Evolutionary conservation across 2,329 filamentous ascomycete species (phyloP).

Genomic region (Fusarium chuoi): DNA sequence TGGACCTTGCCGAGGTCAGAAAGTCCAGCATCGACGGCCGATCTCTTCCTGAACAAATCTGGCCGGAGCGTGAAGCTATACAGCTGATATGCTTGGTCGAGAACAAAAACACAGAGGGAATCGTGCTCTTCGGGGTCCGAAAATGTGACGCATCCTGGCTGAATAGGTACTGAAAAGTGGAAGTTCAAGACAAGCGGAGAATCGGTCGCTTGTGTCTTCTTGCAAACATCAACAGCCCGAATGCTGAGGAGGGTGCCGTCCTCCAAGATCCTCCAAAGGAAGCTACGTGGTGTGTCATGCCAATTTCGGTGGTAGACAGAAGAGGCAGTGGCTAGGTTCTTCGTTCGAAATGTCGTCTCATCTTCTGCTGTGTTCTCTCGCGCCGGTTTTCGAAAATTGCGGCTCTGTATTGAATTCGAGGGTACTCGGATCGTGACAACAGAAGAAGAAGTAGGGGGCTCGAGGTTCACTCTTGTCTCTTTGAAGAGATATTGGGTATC

Average conservation of each 20-base stretch:
- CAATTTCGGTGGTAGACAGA: constrained; percentile 86
- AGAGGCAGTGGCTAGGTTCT: constrained; percentile 79
- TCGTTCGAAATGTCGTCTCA: constrained; percentile 77
- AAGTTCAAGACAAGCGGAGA: constrained; percentile 81
- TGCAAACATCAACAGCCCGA: constrained; percentile 83
- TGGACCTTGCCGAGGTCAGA: constrained; percentile 81
- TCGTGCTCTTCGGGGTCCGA: constrained; percentile 83
- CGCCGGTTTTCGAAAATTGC: constrained; percentile 53
- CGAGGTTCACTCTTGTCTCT: constrained; percentile 86
- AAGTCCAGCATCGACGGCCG: constrained; percentile 77
- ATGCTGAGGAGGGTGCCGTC: constrained; percentile 84
- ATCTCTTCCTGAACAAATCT: constrained; percentile 79
- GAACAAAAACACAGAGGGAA: constrained; percentile 79
- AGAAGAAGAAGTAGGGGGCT: constrained; percentile 75
- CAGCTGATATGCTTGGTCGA: constrained; percentile 82
- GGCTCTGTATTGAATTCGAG: constrained; percentile 59
- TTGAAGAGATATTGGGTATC: constrained; percentile 79
- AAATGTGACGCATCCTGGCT: constrained; percentile 82
- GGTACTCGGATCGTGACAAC: constrained; percentile 77
- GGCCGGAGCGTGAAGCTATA: constrained; percentile 86
- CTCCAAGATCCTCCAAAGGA: constrained; percentile 91
- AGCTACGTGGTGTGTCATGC: constrained; percentile 80
- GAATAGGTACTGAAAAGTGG: constrained; percentile 77
- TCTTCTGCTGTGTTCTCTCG: constrained; percentile 64
- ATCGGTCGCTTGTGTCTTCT: constrained; percentile 71